A percentile compares a stretch with the other conserved stretches of the same genome.
These are phyloP conservation scores for Fusarium sp. DNA, from an alignment of 2,329 filamentous ascomycete species.

Conservation along the genomic window DNA sequence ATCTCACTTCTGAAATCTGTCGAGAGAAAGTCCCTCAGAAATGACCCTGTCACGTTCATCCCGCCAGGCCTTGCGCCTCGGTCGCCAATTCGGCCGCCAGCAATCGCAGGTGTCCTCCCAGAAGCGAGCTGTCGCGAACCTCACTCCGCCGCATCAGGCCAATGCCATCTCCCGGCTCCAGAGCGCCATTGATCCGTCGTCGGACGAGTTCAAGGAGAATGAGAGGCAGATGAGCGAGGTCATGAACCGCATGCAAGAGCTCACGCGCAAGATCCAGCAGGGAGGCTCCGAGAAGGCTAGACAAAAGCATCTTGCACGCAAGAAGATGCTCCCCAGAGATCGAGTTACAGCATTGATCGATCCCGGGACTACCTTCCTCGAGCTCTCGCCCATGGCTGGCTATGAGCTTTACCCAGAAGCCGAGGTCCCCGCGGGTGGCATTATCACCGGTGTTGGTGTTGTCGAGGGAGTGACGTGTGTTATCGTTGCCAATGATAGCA, in stretches of 20 bases:
- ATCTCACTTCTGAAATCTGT: slow-evolving; percentile 1
- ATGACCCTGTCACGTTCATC: slow-evolving; percentile 63
- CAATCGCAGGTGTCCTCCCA: slow-evolving; percentile 44
- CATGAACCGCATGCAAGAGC: slow-evolving; percentile 72
- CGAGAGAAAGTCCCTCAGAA: neutral
- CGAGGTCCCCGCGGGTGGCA: slow-evolving; percentile 88
- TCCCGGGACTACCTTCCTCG: slow-evolving; percentile 88
- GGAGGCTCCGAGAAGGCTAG: slow-evolving; percentile 85
- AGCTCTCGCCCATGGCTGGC: slow-evolving; percentile 92
- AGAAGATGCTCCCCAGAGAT: slow-evolving; percentile 95
- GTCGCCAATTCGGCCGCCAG: slow-evolving; percentile 49
- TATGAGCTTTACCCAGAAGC: slow-evolving; percentile 87
- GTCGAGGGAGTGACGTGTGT: slow-evolving; percentile 93
- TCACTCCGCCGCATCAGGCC: slow-evolving; percentile 84
- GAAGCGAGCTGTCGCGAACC: slow-evolving; percentile 71
- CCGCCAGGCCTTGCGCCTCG: slow-evolving; percentile 56
- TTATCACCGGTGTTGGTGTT: slow-evolving; percentile 91
- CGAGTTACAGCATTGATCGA: slow-evolving; percentile 89
- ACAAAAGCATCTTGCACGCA: slow-evolving; percentile 86
- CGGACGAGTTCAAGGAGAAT: slow-evolving; percentile 85
- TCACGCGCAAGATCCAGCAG: slow-evolving; percentile 77
- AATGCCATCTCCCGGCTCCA: slow-evolving; percentile 84
- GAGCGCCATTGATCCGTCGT: slow-evolving; percentile 79
- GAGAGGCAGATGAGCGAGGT: slow-evolving; percentile 79
- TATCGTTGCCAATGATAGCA: slow-evolving; percentile 95